Base-by-base conservation (phyloP, 2,329 filamentous ascomycete species). In the Bimuria novae-zelandiae region DNA sequence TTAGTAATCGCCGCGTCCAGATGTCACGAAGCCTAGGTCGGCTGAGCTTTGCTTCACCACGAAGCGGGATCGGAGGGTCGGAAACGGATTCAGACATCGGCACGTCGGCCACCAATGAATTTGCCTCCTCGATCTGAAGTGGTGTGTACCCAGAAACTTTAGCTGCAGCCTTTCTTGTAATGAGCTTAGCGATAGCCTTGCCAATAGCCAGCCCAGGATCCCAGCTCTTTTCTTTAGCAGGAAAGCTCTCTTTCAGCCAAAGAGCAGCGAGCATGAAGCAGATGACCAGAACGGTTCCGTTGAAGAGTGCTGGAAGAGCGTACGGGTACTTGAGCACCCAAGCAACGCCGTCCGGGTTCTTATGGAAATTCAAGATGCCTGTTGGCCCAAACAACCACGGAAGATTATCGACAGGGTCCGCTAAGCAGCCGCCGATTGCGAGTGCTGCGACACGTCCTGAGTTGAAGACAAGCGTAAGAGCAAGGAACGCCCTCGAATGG, bases 321-420 rank as follows among this genome's bases (percentile, higher is more conserved):
- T 86, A 89, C 0, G 87, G 87, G 71, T 84, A 89, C 42, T 76
- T 69, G n/a, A 76, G 73, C 74, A 87, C 81, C 84, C 87, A 88
- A 60, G 77, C 73, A 3, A 47, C 85, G 0, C 83, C 84, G 40
- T 78, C 57, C 93, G 83, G 61, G 49, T 79, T 71, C 0, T 79
- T 78, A 1, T 80, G 79, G 29, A 88, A 69, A 1, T 80, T 63
- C 1, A 83, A 82, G 0, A 4, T 84, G 84, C 1, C 92, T 90
- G 77, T 79, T 3, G 82, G 79, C 1, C 84, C 85, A 64, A 90
- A 89, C 1, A 87, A 53, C 0, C 69, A 67, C 0, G 86, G 86
- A 60, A 88, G 80, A 6, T 76, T 85, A 10, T 76, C 76, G 7
- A 81, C 77, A 0, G 88, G 87, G 63, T 89, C 85, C 12, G 87